These are phyloP conservation scores for Aspergillus bridgeri DNA, from an alignment of 495 filamentous ascomycete genomes.

Conservation along the genomic window DNA sequence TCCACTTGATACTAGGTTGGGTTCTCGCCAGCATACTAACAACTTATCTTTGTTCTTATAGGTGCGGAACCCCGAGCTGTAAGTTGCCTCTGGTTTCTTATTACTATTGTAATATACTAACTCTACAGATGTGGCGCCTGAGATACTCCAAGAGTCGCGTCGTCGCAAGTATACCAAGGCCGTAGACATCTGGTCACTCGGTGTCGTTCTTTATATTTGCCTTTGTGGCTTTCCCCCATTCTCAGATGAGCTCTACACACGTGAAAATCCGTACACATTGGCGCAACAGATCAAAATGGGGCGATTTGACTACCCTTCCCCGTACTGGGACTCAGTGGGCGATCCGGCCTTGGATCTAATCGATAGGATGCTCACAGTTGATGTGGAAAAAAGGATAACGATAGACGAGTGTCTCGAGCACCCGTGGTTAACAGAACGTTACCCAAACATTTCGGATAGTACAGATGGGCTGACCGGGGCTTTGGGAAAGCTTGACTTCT, in stretches of 20 bases:
- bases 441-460: slow-evolving; percentile 62
- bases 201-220: slow-evolving; percentile 98
- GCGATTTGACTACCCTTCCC: slow-evolving; percentile 89
- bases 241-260: slow-evolving; percentile 81
- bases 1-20: background rate
- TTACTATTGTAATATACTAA: slow-evolving; percentile 15
- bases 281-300: slow-evolving; percentile 88
- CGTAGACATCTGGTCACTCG: slow-evolving; percentile 95
- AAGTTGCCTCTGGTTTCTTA: slow-evolving; percentile 27
- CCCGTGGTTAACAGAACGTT: slow-evolving; percentile 71
- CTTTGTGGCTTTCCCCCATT: slow-evolving; percentile 98
- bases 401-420: slow-evolving; percentile 89
- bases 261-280: slow-evolving; percentile 77
- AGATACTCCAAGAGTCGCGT: slow-evolving; percentile 77
- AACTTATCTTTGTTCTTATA: slow-evolving; percentile 21
- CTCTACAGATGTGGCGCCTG: slow-evolving; percentile 82
- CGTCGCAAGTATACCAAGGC: slow-evolving; percentile 88
- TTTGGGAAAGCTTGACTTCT: slow-evolving; percentile 77
- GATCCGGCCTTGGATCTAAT: slow-evolving; percentile 92
- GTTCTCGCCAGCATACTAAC: slow-evolving; percentile 6
- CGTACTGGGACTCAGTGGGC: slow-evolving; percentile 93
- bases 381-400: slow-evolving; percentile 77
- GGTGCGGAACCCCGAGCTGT: slow-evolving; percentile 91
- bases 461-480: slow-evolving; percentile 89
- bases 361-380: slow-evolving; percentile 88